A percentile compares a stretch with the other conserved stretches of the same genome.
Conservation (phyloP, 768 basidiomycete species). For the Kwoniella botswanensis region DNA sequence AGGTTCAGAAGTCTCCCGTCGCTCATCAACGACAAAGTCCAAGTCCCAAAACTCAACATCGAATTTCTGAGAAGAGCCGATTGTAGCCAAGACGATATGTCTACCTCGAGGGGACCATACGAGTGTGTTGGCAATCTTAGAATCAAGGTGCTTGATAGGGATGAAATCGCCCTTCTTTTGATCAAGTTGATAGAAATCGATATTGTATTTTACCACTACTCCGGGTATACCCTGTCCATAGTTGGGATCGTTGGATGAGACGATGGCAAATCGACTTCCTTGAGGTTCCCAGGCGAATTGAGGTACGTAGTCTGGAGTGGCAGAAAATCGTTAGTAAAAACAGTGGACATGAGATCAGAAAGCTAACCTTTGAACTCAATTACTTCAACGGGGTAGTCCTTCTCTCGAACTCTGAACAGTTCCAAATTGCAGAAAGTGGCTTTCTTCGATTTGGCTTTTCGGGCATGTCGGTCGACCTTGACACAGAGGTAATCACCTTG, state of each 20-base stretch:
- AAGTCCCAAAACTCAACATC: constrained; percentile 99
- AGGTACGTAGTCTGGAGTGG: constrained; percentile 76
- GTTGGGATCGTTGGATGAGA: constrained; percentile 92
- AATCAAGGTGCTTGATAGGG: constrained; percentile 76
- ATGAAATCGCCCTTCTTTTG: constrained; percentile 90
- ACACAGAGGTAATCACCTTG: constrained; percentile 98
- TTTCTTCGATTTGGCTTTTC: constrained; percentile 83
- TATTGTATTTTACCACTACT: constrained; percentile 92
- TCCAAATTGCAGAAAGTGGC: constrained; percentile 97
- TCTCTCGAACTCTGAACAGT: constrained; percentile 95
- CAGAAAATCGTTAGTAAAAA: neutral
- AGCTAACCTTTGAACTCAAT: constrained; percentile 88
- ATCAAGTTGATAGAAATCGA: constrained; percentile 95
- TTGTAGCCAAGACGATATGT: constrained; percentile 92
- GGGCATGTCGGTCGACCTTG: constrained; percentile 94
- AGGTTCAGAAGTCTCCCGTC: constrained; percentile 70
- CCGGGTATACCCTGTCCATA: constrained; percentile 87
- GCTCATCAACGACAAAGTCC: constrained; percentile 73
- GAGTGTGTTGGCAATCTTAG: constrained; percentile 88
- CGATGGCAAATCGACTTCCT: constrained; percentile 93
- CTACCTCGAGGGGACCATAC: constrained; percentile 96
- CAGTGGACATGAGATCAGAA: no score
- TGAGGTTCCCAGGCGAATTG: constrained; percentile 99
- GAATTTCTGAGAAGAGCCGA: constrained; percentile 92
- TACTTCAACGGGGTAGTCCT: constrained; percentile 96